Evolutionary conservation across 805 yeast genomes (phyloP), one percentile per base, ranked within the genome.

Genomic region (Hyphopichia homilentoma): DNA sequence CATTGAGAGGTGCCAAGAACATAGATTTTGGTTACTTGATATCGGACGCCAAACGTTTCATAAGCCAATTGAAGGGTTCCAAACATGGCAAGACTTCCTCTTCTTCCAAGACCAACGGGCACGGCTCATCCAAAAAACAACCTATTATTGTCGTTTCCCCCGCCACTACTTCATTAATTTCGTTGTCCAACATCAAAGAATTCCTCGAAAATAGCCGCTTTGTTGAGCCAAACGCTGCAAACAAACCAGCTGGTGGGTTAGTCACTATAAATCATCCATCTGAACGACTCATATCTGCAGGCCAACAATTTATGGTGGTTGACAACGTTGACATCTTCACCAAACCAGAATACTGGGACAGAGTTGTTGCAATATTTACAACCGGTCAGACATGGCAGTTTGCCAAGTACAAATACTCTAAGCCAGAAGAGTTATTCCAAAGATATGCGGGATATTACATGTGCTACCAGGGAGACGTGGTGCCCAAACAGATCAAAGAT

Each of bases 341-440:
- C 16, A 90, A 89, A 54, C 95, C 96, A 3, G 97, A 93, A 56
- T 87, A 93, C 61, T 93, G 99, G 99, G 95, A 87, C 52, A 75
- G 98, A 38, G 97, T 93, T 1, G 85, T 90, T 30, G 97, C 95
- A 0, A 84, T 93, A 23, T 82, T 93, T 64, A 90, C 96, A 12
- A 90, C 97, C 7, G 99, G 99, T 8, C 98, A 93, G 63, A 70
- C 81, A 34, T 93, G 99, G 99, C 99, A 93, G 62, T 86, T 93
- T 62, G 77, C 84, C 51, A 77, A 79, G 48, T 93, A 90, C 60
- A 84, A 82, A 53, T 83, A 88, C 78, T 70, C 78, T 24, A 77
- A 81, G 34, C 96, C 98, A 2, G 78, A 82, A 38, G 68, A 68
- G 27, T 68, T 93, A 42, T 93, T 93, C 59, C 93, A 83, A 50